Conservation (phyloP, 805 yeast genomes). For the Candida stauntonica region DNA sequence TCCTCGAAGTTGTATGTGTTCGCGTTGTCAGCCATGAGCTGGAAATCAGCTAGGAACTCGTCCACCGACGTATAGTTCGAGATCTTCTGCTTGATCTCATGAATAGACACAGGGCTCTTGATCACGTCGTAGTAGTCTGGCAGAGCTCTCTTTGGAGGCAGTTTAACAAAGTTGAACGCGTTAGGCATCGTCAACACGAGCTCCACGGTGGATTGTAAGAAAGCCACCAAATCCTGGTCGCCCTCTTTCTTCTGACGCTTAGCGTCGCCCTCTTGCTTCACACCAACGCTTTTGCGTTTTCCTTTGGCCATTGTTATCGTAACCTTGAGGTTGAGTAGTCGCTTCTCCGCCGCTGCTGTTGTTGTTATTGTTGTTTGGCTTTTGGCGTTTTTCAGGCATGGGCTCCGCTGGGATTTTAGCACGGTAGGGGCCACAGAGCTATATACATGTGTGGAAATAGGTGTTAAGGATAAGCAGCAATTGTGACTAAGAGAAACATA, state of each 20-base stretch:
- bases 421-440: neutral
- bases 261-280: slow-evolving; percentile 2
- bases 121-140: slow-evolving; percentile 79
- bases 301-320: slow-evolving; percentile 16
- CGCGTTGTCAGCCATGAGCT: slow-evolving; percentile 68
- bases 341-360: no score
- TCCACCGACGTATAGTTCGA: slow-evolving; percentile 31
- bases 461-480: no score
- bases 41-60: slow-evolving; percentile 56
- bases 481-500: neutral
- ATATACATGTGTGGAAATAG: no score
- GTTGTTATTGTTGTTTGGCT: neutral
- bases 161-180: slow-evolving; percentile 50
- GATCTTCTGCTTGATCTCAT: slow-evolving; percentile 54
- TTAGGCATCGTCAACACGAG: slow-evolving; percentile 33
- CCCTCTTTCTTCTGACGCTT: slow-evolving; percentile 19
- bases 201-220: slow-evolving; percentile 32
- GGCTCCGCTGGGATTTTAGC: neutral
- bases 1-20: slow-evolving; percentile 63
- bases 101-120: slow-evolving; percentile 60
- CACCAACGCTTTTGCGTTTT: slow-evolving; percentile 21
- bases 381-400: neutral
- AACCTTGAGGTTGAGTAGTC: no score
- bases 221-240: slow-evolving; percentile 23
- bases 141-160: slow-evolving; percentile 70